Evolutionary conservation across 495 filamentous ascomycete species (phyloP).

Genomic region (Aspergillus bridgeri): DNA sequence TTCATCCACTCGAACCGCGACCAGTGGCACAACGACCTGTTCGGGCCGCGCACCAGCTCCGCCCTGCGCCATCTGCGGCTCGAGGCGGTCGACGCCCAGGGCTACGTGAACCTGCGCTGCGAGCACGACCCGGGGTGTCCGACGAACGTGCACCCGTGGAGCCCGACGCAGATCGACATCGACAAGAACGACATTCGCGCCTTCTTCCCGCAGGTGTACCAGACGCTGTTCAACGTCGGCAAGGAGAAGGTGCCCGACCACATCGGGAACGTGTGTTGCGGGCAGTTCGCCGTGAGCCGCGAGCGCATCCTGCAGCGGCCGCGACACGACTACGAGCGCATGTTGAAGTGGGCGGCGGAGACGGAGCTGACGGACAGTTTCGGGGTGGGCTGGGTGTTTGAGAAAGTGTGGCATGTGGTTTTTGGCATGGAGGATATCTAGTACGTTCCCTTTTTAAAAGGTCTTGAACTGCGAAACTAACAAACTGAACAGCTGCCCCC

Average conservation of each 20-base stretch:
- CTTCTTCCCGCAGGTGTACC: conserved; percentile 33
- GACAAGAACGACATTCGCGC: conserved; percentile 35
- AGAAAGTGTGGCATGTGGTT: conserved; percentile 43
- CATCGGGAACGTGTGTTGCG: conserved; percentile 48
- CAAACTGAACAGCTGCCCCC: conserved; percentile 28
- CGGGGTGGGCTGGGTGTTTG: conserved; percentile 42
- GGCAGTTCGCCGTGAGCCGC: conserved; percentile 46
- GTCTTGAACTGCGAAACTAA: too few relatives aligned
- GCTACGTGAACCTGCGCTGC: conserved; percentile 45
- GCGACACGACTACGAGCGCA: conserved; percentile 39
- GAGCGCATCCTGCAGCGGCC: conserved; percentile 40
- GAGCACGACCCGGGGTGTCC: conserved; percentile 37
- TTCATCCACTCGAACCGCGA: conserved; percentile 40
- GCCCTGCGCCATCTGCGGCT: conserved; percentile 31
- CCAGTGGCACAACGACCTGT: conserved; percentile 46
- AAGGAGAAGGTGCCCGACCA: conserved; percentile 29
- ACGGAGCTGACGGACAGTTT: conserved; percentile 35
- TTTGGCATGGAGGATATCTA: conserved; percentile 39
- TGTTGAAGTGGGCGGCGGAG: conserved; percentile 39
- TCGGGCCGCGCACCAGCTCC: conserved; percentile 29
- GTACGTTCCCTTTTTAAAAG: conserved; percentile 30
- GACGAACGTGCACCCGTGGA: conserved; percentile 26
- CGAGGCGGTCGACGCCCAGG: conserved; percentile 35
- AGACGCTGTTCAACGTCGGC: conserved; percentile 27
- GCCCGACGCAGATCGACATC: conserved; percentile 31